phyloP scores from a whole-genome alignment of 768 basidiomycete genomes.

The Boletellus sp. region DNA sequence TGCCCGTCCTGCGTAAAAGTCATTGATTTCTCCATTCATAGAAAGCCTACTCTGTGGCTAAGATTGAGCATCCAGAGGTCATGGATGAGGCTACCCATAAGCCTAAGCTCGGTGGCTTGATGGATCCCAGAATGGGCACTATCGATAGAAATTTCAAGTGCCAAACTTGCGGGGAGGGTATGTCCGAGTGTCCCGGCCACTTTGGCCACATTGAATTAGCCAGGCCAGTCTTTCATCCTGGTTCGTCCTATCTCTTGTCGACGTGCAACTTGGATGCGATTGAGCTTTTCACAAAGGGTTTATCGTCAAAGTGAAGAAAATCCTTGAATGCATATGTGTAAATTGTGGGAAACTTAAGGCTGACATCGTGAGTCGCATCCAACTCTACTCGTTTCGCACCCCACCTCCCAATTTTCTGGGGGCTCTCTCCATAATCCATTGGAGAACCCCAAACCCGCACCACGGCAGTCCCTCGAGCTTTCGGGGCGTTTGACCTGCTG shows the following conservation, averaged over 20 bases:
- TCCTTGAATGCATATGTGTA: constrained; percentile 97
- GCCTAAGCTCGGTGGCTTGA: constrained; percentile 89
- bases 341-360: constrained; percentile 98
- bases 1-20: neutral
- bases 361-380: constrained; percentile 87
- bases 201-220: constrained; percentile 99
- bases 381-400: constrained; percentile 87
- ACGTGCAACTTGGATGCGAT: neutral
- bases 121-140: constrained; percentile 98
- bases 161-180: constrained; percentile 99
- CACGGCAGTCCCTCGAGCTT: constrained; percentile 69
- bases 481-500: constrained; percentile 83
- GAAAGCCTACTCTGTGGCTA: constrained; percentile 99
- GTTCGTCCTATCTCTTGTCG: constrained; percentile 43
- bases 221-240: constrained; percentile 95
- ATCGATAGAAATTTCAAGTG: constrained; percentile 98
- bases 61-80: constrained; percentile 97
- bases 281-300: constrained; percentile 55
- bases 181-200: constrained; percentile 99
- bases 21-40: constrained; percentile 33
- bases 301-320: constrained; percentile 99
- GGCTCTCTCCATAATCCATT: constrained; percentile 86
- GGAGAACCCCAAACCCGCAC: constrained; percentile 95
- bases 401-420: constrained; percentile 97
- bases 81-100: constrained; percentile 93